Base-by-base conservation (phyloP, 768 basidiomycete species). In the Fomitopsis pulvina region DNA sequence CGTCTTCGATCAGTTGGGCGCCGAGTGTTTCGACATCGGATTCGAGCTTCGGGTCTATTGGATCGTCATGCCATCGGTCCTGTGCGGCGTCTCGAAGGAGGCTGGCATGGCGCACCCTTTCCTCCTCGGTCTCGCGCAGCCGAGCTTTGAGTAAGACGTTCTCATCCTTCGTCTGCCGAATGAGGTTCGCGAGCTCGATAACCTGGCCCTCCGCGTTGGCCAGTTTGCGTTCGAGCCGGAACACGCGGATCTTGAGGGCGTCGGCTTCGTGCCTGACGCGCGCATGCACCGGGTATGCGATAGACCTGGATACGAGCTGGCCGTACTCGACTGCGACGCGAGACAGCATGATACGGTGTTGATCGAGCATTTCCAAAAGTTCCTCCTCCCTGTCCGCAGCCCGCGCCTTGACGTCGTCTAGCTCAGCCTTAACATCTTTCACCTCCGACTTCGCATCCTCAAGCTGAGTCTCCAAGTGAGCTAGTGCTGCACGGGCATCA, bases 181-280 rank as follows among this genome's bases (percentile, higher is more conserved):
- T 70, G 37, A 88, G 73, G 52, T 77, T 67, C 1, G 79, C 79
- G 7, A 89, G 67, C 52, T 87, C 85, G 11, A 69, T 63, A 20
- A 85, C 81, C 60, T 88, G 85, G 16, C 67, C 79, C 48, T 87
- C 81, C 4, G 83, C 71, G 57, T 83, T 85, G 34, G 77, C 78
- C 12, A 87, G 68, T 62, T 83, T 86, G 52, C 86, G 79, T 56
- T 85, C 79, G 11, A 87, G 66, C 25, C 84, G 79, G 24, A 71
- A 63, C 22, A 69, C 65, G 7, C 70, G 74, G 9, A 77, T 54
- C 48, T 74, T 73, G 29, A 84, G 68, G 6, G 58, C 53, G 18
- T 59, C 59, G 52, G 77, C 66, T 1, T 65, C 60, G 21, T 53
- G 50, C 48, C 59, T 59, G 8, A 58, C 45, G 22, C 43, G 47